phyloP scores from a whole-genome alignment of 73 alveolate species.

The Tetrahymena thermophila region DNA sequence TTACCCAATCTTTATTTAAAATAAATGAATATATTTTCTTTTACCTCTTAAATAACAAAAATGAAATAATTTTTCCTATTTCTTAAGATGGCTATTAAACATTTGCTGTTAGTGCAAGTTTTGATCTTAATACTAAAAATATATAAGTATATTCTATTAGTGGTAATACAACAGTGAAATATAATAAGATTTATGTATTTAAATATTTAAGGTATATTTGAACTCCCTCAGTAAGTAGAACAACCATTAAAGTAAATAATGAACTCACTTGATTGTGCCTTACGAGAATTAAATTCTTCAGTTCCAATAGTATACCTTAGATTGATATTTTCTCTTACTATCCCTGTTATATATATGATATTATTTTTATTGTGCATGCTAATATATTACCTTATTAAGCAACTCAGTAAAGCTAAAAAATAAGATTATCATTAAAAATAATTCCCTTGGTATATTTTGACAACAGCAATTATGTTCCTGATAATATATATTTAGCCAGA shows the following conservation, averaged over 20 bases:
- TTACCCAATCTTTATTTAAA: no score
- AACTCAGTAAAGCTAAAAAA: not conserved
- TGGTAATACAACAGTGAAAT: not conserved
- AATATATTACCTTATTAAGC: not conserved
- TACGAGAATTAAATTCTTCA: not conserved
- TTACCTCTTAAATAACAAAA: not conserved
- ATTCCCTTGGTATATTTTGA: not conserved
- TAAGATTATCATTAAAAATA: no score
- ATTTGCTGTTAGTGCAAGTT: not conserved
- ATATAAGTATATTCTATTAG: not conserved
- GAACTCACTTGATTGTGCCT: slow-evolving; percentile 2
- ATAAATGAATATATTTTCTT: no score
- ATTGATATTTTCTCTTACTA: not conserved
- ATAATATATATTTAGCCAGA: not conserved
- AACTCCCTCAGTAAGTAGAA: slow-evolving; percentile 1
- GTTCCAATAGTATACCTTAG: not conserved
- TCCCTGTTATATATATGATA: not conserved
- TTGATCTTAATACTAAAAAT: not conserved
- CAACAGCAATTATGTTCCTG: not conserved
- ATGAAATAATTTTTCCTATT: not conserved
- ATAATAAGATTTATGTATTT: not conserved
- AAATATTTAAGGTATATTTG: slow-evolving; percentile 2
- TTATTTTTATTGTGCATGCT: not conserved
- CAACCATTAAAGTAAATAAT: not conserved
- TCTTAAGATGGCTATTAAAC: not conserved